These are phyloP conservation scores for Selaginella tamariscina DNA, from an alignment of 75 land plant species.

Conservation along the genomic window DNA sequence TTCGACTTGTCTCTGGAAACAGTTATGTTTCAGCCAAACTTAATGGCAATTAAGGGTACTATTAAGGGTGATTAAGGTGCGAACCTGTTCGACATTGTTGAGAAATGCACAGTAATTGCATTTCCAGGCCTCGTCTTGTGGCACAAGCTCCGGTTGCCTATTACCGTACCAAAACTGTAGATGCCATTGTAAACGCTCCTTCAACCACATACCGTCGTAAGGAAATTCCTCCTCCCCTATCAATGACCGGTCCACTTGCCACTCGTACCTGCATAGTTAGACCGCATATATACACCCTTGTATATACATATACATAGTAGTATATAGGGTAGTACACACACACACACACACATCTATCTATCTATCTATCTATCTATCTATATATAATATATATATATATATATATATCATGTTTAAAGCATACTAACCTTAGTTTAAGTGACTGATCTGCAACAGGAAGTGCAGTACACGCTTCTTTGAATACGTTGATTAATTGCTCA, in stretches of 20 bases:
- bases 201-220: constrained; percentile 37
- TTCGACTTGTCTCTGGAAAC: too few species aligned
- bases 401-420: neutral
- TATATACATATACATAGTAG: too few species aligned
- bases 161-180: constrained; percentile 54
- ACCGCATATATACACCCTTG: too few species aligned
- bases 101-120: constrained; percentile 53
- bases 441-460: constrained; percentile 36
- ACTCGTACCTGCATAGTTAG: constrained; percentile 78
- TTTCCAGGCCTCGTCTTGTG: constrained; percentile 65
- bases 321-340: too few species aligned
- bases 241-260: constrained; percentile 49
- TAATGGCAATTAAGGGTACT: too few species aligned
- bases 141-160: constrained; percentile 42
- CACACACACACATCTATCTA: too few species aligned
- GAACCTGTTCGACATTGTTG: too few species aligned
- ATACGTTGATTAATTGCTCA: constrained; percentile 35
- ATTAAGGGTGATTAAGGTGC: too few species aligned
- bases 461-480: constrained; percentile 23
- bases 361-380: too few species aligned
- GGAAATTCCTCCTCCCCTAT: constrained; percentile 52
- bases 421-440: constrained; percentile 47
- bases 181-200: constrained; percentile 23
- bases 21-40: too few species aligned
- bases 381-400: too few species aligned